These are phyloP conservation scores for Phytophthora brassicae DNA, from an alignment of 352 stramenopile genomes.

Conservation along the genomic window DNA sequence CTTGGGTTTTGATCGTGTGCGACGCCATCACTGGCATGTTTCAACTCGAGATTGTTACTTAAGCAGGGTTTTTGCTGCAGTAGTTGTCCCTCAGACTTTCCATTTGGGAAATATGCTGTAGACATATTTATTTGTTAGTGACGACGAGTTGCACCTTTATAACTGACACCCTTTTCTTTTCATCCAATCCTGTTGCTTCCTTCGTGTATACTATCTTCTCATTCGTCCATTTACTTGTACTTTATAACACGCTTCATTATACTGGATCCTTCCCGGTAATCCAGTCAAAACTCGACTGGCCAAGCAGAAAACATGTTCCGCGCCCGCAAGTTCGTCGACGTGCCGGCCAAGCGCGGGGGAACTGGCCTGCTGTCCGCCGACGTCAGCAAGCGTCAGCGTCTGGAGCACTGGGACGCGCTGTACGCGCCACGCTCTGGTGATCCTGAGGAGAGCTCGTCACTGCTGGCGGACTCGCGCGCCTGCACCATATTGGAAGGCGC, in stretches of 20 bases:
- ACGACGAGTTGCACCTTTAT: too few relatives aligned
- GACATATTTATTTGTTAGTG: background rate
- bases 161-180: background rate
- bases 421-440: conserved; percentile 18
- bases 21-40: background rate
- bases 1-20: conserved; percentile 58
- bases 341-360: conserved; percentile 58
- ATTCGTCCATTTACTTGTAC: background rate
- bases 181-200: background rate
- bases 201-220: background rate
- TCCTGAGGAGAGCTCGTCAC: conserved; percentile 15
- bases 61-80: conserved; percentile 26
- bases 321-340: conserved; percentile 64
- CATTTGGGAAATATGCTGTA: background rate
- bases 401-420: conserved; percentile 40
- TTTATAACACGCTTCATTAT: too few relatives aligned
- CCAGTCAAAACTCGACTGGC: conserved; percentile 6
- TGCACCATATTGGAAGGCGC: conserved; percentile 55
- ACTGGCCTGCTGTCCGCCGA: conserved; percentile 44
- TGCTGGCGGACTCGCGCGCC: conserved; percentile 58
- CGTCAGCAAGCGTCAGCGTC: conserved; percentile 65
- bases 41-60: conserved; percentile 22
- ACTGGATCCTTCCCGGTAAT: background rate
- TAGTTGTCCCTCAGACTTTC: background rate
- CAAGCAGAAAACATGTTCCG: conserved; percentile 56